Conservation (phyloP, 2,329 filamentous ascomycete species). For the Juglanconis juglandina region DNA sequence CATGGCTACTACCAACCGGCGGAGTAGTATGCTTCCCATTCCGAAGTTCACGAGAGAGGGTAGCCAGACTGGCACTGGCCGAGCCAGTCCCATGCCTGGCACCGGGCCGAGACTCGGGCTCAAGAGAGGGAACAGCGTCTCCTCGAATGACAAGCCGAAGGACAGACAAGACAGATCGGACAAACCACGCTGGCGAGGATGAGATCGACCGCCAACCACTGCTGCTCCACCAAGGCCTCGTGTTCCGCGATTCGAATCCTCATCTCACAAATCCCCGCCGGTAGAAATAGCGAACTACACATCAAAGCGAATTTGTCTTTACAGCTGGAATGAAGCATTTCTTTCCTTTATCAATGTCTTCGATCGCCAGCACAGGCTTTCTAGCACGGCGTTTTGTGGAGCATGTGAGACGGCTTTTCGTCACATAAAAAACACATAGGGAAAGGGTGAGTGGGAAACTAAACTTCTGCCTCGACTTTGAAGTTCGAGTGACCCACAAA, state of each 20-base stretch:
- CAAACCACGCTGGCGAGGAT: constrained; percentile 11
- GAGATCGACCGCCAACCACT: not conserved
- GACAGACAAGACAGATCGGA: not conserved
- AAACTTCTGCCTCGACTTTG: not conserved
- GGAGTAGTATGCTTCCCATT: constrained; percentile 53
- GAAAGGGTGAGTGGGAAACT: not conserved
- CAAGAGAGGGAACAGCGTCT: constrained; percentile 9
- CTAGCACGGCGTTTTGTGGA: constrained; percentile 14
- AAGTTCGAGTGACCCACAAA: not conserved
- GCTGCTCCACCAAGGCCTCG: not conserved
- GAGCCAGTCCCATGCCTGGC: constrained; percentile 14
- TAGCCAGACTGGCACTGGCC: constrained; percentile 1
- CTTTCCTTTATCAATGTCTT: not conserved
- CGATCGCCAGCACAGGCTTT: not conserved
- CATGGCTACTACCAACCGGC: constrained; percentile 44
- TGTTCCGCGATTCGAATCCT: not conserved
- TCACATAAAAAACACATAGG: not conserved
- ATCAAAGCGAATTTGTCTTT: not conserved
- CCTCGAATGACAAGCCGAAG: constrained; percentile 6
- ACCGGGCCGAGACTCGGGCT: constrained; percentile 5
- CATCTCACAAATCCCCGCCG: not conserved
- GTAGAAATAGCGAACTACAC: not conserved
- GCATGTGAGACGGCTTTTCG: not conserved
- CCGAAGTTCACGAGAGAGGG: constrained; percentile 28
- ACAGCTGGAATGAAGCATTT: not conserved